phyloP scores from a whole-genome alignment of 495 filamentous ascomycete genomes.

The Penicillium goetzii region DNA sequence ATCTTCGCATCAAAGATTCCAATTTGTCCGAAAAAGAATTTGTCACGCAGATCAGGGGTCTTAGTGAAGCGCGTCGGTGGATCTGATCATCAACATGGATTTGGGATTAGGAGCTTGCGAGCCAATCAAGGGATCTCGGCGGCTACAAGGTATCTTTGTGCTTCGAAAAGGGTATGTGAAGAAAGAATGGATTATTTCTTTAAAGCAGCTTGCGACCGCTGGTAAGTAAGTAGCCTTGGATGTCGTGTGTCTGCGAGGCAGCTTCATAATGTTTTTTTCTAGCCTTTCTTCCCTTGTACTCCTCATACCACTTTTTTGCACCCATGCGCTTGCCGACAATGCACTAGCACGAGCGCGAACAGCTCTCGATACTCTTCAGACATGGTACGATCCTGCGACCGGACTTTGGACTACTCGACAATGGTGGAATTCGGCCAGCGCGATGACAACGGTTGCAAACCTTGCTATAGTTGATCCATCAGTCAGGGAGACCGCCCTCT shows the following conservation, averaged over 20 bases:
- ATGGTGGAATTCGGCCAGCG: conserved; percentile 81
- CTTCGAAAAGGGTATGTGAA: conserved; percentile 16
- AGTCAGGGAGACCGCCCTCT: conserved; percentile 32
- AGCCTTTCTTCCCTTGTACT: conserved; percentile 17
- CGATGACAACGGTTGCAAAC: conserved; percentile 65
- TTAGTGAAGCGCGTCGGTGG: conserved; percentile 18
- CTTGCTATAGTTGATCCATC: conserved; percentile 53
- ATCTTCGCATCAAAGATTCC: neutral
- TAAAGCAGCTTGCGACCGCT: conserved; percentile 12
- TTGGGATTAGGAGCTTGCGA: neutral
- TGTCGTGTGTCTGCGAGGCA: conserved; percentile 10
- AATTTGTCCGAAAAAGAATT: conserved; percentile 5
- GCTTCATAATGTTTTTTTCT: conserved; percentile 22
- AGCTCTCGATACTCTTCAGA: conserved; percentile 57
- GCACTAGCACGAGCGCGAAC: conserved; percentile 42
- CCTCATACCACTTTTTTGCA: conserved; percentile 12
- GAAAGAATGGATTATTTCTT: conserved; percentile 22
- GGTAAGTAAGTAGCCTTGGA: neutral
- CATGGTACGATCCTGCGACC: conserved; percentile 62
- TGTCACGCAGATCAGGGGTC: conserved; percentile 32
- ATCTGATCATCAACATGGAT: conserved; percentile 7
- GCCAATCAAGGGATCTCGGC: conserved; percentile 27
- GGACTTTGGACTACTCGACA: conserved; percentile 70
- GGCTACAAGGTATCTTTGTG: conserved; percentile 24
- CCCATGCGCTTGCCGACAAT: conserved; percentile 22